phyloP scores from a whole-genome alignment of 768 basidiomycete species.

The Pholiota molesta region DNA sequence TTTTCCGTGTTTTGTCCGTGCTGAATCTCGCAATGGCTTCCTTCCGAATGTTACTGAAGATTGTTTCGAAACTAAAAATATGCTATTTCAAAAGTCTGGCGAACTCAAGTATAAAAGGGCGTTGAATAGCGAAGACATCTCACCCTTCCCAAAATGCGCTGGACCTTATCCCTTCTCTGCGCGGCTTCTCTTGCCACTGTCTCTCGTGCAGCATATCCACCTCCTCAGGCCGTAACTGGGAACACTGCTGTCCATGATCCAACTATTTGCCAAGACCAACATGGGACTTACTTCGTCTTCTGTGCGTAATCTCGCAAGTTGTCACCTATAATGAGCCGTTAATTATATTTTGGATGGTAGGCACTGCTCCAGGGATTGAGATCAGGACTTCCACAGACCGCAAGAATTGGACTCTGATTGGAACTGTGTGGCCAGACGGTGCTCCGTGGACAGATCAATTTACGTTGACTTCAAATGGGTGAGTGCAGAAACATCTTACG shows the following conservation, averaged over 20 bases:
- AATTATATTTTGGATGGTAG: conserved; percentile 21
- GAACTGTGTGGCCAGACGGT: conserved; percentile 52
- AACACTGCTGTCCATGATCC: conserved; percentile 50
- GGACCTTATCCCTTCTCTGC: neutral
- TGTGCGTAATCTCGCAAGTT: conserved; percentile 33
- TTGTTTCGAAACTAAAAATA: too few relatives aligned
- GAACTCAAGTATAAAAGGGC: neutral
- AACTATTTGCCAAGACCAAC: conserved; percentile 48
- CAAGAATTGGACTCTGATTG: conserved; percentile 44
- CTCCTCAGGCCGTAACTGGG: conserved; percentile 39
- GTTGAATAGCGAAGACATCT: neutral
- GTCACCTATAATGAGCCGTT: neutral
- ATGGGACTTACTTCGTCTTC: conserved; percentile 49
- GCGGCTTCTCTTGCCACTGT: conserved; percentile 1
- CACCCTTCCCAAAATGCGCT: neutral
- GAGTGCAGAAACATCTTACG: neutral
- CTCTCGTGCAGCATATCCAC: conserved; percentile 28
- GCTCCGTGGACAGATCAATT: conserved; percentile 51
- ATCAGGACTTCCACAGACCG: conserved; percentile 53
- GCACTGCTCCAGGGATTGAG: conserved; percentile 46
- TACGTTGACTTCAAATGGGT: conserved; percentile 49
- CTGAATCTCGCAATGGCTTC: too few relatives aligned
- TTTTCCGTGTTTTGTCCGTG: too few relatives aligned
- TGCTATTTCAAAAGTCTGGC: too few relatives aligned
- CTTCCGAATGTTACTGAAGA: too few relatives aligned